A percentile compares a stretch with the other conserved stretches of the same genome.
These are phyloP conservation scores for Lenzites betulinus DNA, from an alignment of 768 basidiomycete species.

Conservation along the genomic window DNA sequence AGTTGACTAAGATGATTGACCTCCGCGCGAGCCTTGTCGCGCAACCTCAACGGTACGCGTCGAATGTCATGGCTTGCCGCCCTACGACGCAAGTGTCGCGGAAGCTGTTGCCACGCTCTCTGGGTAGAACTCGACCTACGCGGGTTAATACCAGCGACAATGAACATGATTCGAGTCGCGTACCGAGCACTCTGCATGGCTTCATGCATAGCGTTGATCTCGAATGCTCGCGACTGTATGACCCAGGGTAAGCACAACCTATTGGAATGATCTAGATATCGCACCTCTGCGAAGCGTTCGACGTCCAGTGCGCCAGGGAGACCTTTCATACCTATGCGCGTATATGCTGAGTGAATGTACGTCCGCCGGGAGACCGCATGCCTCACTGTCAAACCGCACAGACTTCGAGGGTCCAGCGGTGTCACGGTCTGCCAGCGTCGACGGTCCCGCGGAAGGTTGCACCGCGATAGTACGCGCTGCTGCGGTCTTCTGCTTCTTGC, in stretches of 20 bases:
- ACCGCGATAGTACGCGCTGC: conserved; percentile 69
- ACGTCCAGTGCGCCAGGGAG: conserved; percentile 81
- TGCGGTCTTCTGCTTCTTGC: conserved; percentile 69
- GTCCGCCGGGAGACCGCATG: not conserved
- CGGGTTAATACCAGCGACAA: not conserved
- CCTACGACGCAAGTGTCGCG: conserved; percentile 85
- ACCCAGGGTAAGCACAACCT: not conserved
- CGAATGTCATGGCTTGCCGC: conserved; percentile 95
- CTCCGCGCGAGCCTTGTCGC: conserved; percentile 82
- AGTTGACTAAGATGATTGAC: conserved; percentile 38
- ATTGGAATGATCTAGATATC: conserved; percentile 6
- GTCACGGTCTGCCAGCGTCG: conserved; percentile 27
- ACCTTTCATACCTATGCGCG: conserved; percentile 49
- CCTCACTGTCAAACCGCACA: conserved; percentile 43
- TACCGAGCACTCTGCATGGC: conserved; percentile 83
- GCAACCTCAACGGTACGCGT: conserved; percentile 81
- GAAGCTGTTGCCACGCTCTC: conserved; percentile 90
- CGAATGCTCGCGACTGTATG: conserved; percentile 76
- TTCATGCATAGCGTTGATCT: conserved; percentile 87
- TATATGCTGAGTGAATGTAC: not conserved
- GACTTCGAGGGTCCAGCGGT: conserved; percentile 45
- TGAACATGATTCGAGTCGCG: not conserved
- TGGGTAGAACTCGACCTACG: conserved; percentile 68
- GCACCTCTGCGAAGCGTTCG: conserved; percentile 84
- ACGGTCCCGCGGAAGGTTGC: conserved; percentile 39